These are phyloP conservation scores for Naganishia vishniacii DNA, from an alignment of 768 basidiomycete genomes.

Conservation along the genomic window DNA sequence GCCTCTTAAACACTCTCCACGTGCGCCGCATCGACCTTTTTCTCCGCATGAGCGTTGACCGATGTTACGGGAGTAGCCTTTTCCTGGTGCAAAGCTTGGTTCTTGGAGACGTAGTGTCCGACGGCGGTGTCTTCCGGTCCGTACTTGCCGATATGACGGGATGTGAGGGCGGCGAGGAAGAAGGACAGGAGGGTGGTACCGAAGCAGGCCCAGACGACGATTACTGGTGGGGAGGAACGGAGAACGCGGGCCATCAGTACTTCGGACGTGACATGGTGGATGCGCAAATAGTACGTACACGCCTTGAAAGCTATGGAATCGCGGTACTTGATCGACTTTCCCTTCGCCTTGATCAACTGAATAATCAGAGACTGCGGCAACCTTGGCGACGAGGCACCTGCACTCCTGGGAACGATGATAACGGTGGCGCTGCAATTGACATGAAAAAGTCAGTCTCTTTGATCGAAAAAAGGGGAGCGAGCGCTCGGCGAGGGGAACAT, in stretches of 20 bases:
- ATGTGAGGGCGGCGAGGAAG: constrained; percentile 20
- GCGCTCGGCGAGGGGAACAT: not conserved
- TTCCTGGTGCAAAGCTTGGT: too few species aligned
- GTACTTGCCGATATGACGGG: constrained; percentile 22
- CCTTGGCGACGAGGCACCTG: constrained; percentile 12
- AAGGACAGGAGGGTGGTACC: constrained; percentile 20
- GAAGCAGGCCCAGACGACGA: constrained; percentile 26
- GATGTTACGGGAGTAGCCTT: too few species aligned
- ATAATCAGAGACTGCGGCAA: not conserved
- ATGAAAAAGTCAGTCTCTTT: not conserved
- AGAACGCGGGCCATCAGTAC: not conserved
- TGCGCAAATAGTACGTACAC: not conserved
- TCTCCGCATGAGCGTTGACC: too few species aligned
- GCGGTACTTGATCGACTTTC: constrained; percentile 18
- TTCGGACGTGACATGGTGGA: not conserved
- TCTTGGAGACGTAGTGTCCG: constrained; percentile 20
- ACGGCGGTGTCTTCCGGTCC: constrained; percentile 23
- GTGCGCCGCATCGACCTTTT: too few species aligned
- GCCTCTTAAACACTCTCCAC: too few species aligned
- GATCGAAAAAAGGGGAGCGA: not conserved
- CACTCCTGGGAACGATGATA: constrained; percentile 22
- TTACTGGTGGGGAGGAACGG: constrained; percentile 8
- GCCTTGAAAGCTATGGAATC: constrained; percentile 23
- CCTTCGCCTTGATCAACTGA: constrained; percentile 1
- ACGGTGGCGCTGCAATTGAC: constrained; percentile 14